Base-by-base conservation (phyloP, 1,284 basidiomycete species). In the Inonotus hispidus region DNA sequence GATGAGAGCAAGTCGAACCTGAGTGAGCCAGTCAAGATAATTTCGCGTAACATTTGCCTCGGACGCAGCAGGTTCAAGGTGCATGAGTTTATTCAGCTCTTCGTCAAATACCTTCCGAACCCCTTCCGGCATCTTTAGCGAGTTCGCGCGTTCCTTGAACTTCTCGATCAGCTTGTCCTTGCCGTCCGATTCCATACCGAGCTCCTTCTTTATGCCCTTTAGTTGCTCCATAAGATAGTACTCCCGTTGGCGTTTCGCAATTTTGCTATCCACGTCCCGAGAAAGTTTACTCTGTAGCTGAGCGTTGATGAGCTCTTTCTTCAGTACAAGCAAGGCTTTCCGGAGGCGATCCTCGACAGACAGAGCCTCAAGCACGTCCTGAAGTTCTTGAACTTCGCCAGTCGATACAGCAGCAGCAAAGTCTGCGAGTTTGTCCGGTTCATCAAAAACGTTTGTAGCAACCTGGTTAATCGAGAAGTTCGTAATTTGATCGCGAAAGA, bases 201-300 rank as follows among this genome's bases (percentile, higher is more conserved):
- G 82, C 75, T 98, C 97, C 79, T 96, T 97, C 81, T 99, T 98
- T 77, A 99, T 99, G 1, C 93, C 95, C 75, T 97, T 98, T 64
- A 99, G 84, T 76, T 99, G 97, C 74, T 99, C 97, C 91, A 94
- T 95, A 62, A 99, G 80, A 74, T 97, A 98, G 72, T 97, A 98
- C 77, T 99, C 97, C 63, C 95, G 81, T 73, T 99, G 96, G 14
- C 95, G 83, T 75, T 98, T 98, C 54, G 94, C 94, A 64, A 99
- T 98, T 80, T 98, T 98, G 78, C 79, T 85, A 72, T 99, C 95
- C 23, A 99, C 95, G 68, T 99, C 96, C 45, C 93, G 84, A 13
- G 90, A 89, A 63, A 99, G 92, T 77, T 98, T 98, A 72, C 85
- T 89, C 76, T 98, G 96, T 50, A 98, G 77, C 73, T 98, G 94